Evolutionary conservation across 2,329 filamentous ascomycete genomes (phyloP), one percentile per base, ranked within the genome.

Genomic region (Teratosphaeria pseudoeucalypti): DNA sequence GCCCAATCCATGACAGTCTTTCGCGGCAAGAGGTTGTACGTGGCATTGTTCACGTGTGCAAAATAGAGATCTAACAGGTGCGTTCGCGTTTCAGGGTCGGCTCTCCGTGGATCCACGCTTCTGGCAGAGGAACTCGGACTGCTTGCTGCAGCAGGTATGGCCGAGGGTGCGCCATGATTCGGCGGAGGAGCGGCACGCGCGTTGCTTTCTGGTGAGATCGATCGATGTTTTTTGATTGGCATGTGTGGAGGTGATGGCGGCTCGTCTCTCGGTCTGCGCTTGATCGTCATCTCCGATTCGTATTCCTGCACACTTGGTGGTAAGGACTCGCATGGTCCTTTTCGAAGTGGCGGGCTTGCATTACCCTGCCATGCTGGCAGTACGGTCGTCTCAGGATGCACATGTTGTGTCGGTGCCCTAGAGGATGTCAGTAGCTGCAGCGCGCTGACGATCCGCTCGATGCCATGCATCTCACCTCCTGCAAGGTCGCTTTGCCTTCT

Each of bases 401-500:
- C 59, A 49, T 65, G 63, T 34, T 71, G 67, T 12, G 60, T 62
- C 12, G 67, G 63, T 23, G 68, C 66, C 57, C 69, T 71, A 56
- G 23, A 47, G 27, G 34, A 52, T 53, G 26, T 49, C 43, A 49
- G 43, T 23, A 10, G 6, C 43, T 49, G n/a, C 5, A 19, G 43
- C 43, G n/a, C 26, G 61, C 71, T 57, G 71, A 67, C 47, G 54
- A 27, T 37, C 29, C 34, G 27, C 14, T 10, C 23, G 10, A 53
- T 12, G 16, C 19, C 32, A 29, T 11, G 16, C 11, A 10, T 64
- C 70, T 56, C 77, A 92, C 88, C 89, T 89, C 74, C 87, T 87
- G 82, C 92, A 96, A 19, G 87, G 80, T 55, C 90, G 83, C 59
- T 91, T 90, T 70, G 92, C 92, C 76, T 95, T 96, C 71, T 94